Conservation (phyloP, 208 protist genomes). For the Trypanosoma melophagium region DNA sequence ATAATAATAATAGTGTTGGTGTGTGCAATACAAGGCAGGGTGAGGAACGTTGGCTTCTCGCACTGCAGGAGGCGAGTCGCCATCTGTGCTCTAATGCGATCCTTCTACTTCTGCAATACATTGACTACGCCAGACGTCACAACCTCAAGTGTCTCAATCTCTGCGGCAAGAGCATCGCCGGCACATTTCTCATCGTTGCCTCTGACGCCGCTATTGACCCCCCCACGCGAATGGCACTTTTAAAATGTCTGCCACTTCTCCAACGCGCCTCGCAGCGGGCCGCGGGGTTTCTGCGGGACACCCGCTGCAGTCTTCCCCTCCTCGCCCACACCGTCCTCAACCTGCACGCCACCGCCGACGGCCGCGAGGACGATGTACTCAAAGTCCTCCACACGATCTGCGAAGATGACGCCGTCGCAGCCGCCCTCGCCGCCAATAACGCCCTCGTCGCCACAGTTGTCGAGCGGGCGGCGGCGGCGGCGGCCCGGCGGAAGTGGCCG, state of each 20-base stretch:
- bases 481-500: constrained; percentile 15
- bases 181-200: constrained; percentile 53
- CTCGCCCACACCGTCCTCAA: constrained; percentile 33
- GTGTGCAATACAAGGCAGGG: not conserved
- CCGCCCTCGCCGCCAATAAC: constrained; percentile 31
- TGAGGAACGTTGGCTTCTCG: constrained; percentile 28
- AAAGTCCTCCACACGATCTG: constrained; percentile 44
- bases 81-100: constrained; percentile 53
- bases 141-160: constrained; percentile 38
- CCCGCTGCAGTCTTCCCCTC: constrained; percentile 41
- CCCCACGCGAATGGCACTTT: constrained; percentile 31
- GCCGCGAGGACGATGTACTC: constrained; percentile 31
- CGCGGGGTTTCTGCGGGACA: constrained; percentile 52
- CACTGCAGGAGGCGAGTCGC: constrained; percentile 45
- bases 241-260: constrained; percentile 45
- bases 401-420: constrained; percentile 45
- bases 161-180: constrained; percentile 49
- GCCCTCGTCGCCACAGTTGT: constrained; percentile 42
- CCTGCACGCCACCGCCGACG: constrained; percentile 21
- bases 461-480: constrained; percentile 8
- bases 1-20: not conserved
- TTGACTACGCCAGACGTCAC: constrained; percentile 16
- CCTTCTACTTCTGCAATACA: constrained; percentile 46
- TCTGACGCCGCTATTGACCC: constrained; percentile 26
- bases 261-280: constrained; percentile 50